A percentile compares a stretch with the other conserved stretches of the same genome.
Evolutionary conservation across 2,329 filamentous ascomycete species (phyloP).

Genomic region (Cryphonectria naterciae): DNA sequence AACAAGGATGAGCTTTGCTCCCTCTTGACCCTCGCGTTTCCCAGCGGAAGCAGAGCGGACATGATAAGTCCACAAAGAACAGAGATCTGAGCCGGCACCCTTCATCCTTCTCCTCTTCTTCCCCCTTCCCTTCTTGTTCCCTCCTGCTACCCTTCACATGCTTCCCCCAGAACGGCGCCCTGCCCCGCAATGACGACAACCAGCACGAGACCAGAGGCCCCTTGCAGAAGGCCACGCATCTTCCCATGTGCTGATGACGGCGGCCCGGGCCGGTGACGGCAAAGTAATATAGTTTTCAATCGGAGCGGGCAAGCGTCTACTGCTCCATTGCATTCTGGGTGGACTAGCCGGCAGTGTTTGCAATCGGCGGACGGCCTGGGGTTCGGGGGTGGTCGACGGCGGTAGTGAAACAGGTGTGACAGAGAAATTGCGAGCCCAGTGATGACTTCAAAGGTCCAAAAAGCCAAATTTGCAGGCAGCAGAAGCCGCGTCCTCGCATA

Average conservation of each 20-base stretch:
- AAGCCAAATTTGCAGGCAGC: slow-evolving; percentile 49
- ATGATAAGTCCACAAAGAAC: slow-evolving; percentile 37
- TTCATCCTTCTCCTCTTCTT: background rate
- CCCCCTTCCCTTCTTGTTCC: slow-evolving; percentile 9
- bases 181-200: slow-evolving; percentile 34
- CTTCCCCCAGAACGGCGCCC: slow-evolving; percentile 18
- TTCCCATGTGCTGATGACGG: background rate
- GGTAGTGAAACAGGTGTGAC: background rate
- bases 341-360: background rate
- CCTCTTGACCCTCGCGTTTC: slow-evolving; percentile 25
- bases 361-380: background rate
- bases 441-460: slow-evolving; percentile 44
- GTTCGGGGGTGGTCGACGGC: slow-evolving; percentile 7
- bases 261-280: slow-evolving; percentile 35
- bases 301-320: slow-evolving; percentile 37
- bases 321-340: background rate
- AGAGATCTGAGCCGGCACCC: slow-evolving; percentile 41
- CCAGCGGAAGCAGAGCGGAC: slow-evolving; percentile 20
- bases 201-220: slow-evolving; percentile 24
- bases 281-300: slow-evolving; percentile 46
- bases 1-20: slow-evolving; percentile 31
- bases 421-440: slow-evolving; percentile 36
- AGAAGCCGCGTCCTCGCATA: slow-evolving; percentile 31
- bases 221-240: background rate
- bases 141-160: slow-evolving; percentile 1